Evolutionary conservation across 495 filamentous ascomycete genomes (phyloP).

Genomic region (Aspergillus affinis): DNA sequence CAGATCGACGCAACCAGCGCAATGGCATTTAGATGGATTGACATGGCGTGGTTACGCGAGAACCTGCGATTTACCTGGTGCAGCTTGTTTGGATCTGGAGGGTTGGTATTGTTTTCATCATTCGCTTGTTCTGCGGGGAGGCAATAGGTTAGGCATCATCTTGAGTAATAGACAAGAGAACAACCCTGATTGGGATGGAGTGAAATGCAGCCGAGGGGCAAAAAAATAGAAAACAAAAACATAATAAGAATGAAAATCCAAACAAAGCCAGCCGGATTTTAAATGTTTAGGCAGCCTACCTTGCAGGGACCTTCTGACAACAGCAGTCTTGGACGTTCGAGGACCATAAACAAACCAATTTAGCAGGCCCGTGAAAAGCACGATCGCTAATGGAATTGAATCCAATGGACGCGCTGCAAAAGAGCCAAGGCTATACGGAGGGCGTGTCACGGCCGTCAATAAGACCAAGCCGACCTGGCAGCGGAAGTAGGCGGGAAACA

Average conservation of each 20-base stretch:
- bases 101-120: conserved; percentile 13
- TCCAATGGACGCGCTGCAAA: conserved; percentile 25
- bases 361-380: conserved; percentile 38
- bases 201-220: neutral
- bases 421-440: conserved; percentile 40
- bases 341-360: conserved; percentile 52
- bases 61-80: conserved; percentile 44
- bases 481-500: conserved; percentile 57
- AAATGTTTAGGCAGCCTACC: conserved; percentile 22
- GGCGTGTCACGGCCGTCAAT: conserved; percentile 46
- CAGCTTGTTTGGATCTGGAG: conserved; percentile 30
- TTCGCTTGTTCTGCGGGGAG: conserved; percentile 15
- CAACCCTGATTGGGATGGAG: no score
- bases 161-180: neutral
- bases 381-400: conserved; percentile 40
- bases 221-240: neutral
- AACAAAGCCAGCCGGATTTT: neutral
- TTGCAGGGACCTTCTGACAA: conserved; percentile 47
- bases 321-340: conserved; percentile 38
- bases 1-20: conserved; percentile 48
- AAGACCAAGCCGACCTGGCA: conserved; percentile 43
- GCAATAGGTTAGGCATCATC: neutral
- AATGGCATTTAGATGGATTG: conserved; percentile 55
- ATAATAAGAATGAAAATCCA: neutral
- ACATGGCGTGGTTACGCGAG: conserved; percentile 51